These are phyloP conservation scores for Trametes hirsuta DNA, from an alignment of 1,284 basidiomycete genomes.

Conservation along the genomic window DNA sequence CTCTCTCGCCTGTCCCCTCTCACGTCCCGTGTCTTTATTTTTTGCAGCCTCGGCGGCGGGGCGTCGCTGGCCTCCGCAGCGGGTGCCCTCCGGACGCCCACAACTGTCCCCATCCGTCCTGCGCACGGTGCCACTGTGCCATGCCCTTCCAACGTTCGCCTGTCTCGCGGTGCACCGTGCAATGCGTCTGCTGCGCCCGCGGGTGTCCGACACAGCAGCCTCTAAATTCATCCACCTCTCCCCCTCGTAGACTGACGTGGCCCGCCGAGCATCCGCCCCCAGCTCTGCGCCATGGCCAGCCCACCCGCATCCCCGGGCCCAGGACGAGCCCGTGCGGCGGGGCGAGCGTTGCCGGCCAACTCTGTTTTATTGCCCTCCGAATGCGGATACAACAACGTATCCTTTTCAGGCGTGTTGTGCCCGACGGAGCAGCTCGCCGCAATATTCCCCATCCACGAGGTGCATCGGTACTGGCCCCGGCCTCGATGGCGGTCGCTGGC, in stretches of 20 bases:
- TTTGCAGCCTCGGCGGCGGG: too few species aligned
- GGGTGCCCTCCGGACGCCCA: not conserved
- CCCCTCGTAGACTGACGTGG: too few species aligned
- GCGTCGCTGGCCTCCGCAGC: not conserved
- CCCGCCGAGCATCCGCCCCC: not conserved
- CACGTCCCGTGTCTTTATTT: not conserved
- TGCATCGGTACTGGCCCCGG: not conserved
- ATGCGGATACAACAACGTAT: conserved; percentile 20
- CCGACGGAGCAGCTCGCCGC: conserved; percentile 23
- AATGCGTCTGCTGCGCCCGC: too few species aligned
- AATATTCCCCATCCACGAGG: conserved; percentile 23
- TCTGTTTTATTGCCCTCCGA: conserved; percentile 21
- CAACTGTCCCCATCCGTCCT: not conserved
- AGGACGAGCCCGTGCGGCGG: not conserved
- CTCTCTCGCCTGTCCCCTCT: not conserved
- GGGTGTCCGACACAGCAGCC: too few species aligned
- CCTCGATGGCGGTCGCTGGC: not conserved
- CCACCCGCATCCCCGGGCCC: not conserved
- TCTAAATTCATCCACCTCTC: too few species aligned
- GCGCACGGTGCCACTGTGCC: not conserved
- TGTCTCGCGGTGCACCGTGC: too few species aligned
- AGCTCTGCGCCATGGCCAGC: not conserved
- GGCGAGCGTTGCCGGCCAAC: conserved; percentile 8
- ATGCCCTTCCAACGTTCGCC: not conserved
- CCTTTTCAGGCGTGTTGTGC: conserved; percentile 15